Evolutionary conservation across 257 asterid genomes (phyloP), one percentile per base, ranked within the genome.

Genomic region (Ophiorrhiza pumila): DNA sequence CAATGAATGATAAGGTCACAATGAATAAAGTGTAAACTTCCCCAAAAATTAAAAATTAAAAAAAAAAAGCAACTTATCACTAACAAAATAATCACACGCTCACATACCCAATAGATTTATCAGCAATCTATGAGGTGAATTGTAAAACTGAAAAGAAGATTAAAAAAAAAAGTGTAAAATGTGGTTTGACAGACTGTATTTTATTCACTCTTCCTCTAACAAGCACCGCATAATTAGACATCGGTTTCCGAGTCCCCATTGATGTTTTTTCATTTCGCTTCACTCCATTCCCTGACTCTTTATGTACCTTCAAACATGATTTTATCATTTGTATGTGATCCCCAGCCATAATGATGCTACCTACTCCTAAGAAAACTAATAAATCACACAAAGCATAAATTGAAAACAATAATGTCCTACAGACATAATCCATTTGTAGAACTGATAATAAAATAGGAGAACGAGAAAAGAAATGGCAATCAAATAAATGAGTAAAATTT

Each of bases 401-500:
- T 20, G 58, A 52, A 52, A 20, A 52, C 7, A 20, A 52, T 52
- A 52, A 9, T 4, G 57, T 52, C 8, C 12, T 20, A 5, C 22
- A 6, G 22, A 22, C 31, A 52, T 52, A 52, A 20, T 29, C 25
- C 58, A 22, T 22, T 52, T 52, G 23, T 11, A 52, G 6, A 52
- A 52, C 29, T 11, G n/a, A 20, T 6, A 22, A 6, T 20, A 27
- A 68, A 68, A 18, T 32, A 11, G 34, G 35, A 56, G 45, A 41
- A 32, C 29, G 15, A 57, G 18, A 15, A 32, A 56, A 45, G 39
- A 39, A 31, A n/a, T 13, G 35, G 15, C 31, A 2, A 68, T 68
- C 31, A 47, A 49, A 34, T 59, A 61, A 13, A 65, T 46, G 5
- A 65, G 15, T 20, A 70, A 58, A 77, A 73, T 66, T 57, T 55